These are phyloP conservation scores for Trametes maxima DNA, from an alignment of 768 basidiomycete genomes.

Conservation along the genomic window DNA sequence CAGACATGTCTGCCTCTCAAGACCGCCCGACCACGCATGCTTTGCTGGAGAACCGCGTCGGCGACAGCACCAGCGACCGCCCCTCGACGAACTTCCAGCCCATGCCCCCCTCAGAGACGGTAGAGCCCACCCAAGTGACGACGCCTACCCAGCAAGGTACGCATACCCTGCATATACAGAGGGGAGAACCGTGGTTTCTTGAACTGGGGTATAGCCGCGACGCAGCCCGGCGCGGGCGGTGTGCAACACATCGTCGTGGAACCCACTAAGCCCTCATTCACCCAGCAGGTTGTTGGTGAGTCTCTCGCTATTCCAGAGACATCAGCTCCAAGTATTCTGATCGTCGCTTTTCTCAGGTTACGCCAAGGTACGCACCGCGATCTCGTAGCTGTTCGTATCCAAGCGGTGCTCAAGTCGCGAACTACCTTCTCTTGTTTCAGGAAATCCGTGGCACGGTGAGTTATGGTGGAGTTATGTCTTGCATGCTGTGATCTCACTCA, in stretches of 20 bases:
- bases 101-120: neutral
- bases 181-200: neutral
- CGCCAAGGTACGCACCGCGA: conserved; percentile 6
- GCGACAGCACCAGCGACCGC: neutral
- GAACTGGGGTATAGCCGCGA: conserved; percentile 1
- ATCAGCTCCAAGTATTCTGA: neutral
- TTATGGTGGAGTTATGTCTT: neutral
- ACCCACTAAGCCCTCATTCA: conserved; percentile 14
- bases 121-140: conserved; percentile 4
- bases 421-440: neutral
- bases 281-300: conserved; percentile 19
- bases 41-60: neutral
- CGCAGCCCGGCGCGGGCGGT: conserved; percentile 13
- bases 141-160: conserved; percentile 20
- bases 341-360: neutral
- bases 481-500: too few species aligned
- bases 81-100: conserved; percentile 14
- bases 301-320: neutral
- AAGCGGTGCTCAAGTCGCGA: neutral
- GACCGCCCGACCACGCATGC: conserved; percentile 2
- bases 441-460: conserved; percentile 20
- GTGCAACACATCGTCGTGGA: conserved; percentile 9
- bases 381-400: neutral
- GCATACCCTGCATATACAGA: neutral
- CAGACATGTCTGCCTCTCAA: conserved; percentile 5